These are phyloP conservation scores for Pythium phragmiticola DNA, from an alignment of 352 stramenopile genomes.

Conservation along the genomic window DNA sequence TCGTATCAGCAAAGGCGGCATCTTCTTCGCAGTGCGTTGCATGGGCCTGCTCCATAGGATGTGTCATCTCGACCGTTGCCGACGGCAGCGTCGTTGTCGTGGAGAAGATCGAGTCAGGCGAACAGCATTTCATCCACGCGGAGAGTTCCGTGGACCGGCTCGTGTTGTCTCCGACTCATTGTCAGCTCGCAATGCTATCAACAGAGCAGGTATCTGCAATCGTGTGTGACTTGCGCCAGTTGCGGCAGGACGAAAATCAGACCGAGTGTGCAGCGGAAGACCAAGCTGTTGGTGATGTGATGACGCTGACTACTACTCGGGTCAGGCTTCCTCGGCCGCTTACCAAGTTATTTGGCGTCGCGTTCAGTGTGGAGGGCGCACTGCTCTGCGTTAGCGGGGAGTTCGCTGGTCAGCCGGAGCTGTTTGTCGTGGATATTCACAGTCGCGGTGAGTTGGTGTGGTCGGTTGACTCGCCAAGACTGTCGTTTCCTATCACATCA, in stretches of 20 bases:
- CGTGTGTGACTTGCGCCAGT: conserved; percentile 3
- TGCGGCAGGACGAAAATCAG: conserved; percentile 17
- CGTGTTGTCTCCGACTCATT: conserved; percentile 13
- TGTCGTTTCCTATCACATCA: neutral
- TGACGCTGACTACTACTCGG: neutral
- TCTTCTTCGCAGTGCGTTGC: neutral
- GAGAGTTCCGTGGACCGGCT: neutral
- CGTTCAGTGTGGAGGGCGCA: conserved; percentile 16
- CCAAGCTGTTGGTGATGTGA: neutral
- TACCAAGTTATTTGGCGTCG: conserved; percentile 1
- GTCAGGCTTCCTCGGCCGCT: conserved; percentile 8
- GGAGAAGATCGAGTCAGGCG: conserved; percentile 18
- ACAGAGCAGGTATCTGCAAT: neutral
- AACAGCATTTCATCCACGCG: conserved; percentile 9
- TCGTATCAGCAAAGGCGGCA: conserved; percentile 1
- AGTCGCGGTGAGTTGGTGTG: conserved; percentile 5
- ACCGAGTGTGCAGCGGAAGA: neutral
- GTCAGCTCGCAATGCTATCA: neutral
- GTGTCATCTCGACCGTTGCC: conserved; percentile 10
- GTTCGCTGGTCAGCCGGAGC: neutral
- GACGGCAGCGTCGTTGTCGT: conserved; percentile 9
- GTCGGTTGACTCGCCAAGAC: neutral
- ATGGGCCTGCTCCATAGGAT: conserved; percentile 15
- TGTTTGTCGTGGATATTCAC: conserved; percentile 21
- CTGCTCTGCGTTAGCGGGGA: conserved; percentile 19